These are phyloP conservation scores for Ascoidea tarda DNA, from an alignment of 805 yeast species.

Conservation along the genomic window DNA sequence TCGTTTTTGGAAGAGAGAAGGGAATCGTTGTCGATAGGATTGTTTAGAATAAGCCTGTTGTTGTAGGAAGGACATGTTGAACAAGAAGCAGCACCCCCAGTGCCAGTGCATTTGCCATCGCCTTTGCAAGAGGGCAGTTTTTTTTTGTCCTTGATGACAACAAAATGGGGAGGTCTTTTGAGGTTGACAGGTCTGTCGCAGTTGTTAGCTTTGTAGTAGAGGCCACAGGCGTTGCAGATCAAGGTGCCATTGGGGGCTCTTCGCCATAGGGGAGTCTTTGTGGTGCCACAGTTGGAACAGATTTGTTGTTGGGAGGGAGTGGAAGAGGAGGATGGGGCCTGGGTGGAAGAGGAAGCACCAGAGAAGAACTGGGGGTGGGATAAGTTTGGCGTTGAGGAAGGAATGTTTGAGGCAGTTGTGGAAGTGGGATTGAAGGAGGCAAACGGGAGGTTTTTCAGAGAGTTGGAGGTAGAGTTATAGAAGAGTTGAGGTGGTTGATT, in stretches of 20 bases:
- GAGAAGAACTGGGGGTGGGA: no score
- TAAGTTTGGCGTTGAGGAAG: no score
- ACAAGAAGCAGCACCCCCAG: constrained; percentile 74
- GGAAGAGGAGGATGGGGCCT: no score
- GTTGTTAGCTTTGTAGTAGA: constrained; percentile 36
- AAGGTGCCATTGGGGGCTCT: constrained; percentile 41
- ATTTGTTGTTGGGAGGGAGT: constrained; percentile 15
- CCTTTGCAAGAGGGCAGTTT: constrained; percentile 13
- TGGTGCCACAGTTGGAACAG: constrained; percentile 41
- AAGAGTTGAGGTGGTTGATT: no score
- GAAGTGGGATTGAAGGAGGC: no score
- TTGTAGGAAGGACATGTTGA: constrained; percentile 75
- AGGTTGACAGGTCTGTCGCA: constrained; percentile 24
- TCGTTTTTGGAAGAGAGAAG: background rate
- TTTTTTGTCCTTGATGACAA: constrained; percentile 10
- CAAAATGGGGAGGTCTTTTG: constrained; percentile 8
- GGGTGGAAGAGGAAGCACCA: no score
- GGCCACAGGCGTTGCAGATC: constrained; percentile 47
- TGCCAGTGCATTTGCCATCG: constrained; percentile 61
- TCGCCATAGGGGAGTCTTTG: constrained; percentile 45
- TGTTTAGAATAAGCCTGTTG: constrained; percentile 37
- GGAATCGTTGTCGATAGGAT: constrained; percentile 6
- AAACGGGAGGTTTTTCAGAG: no score
- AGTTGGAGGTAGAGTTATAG: no score
- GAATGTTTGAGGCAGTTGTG: no score